A percentile compares a stretch with the other conserved stretches of the same genome.
Evolutionary conservation across 768 basidiomycete species (phyloP).

Genomic region (Tulasnella sp.): DNA sequence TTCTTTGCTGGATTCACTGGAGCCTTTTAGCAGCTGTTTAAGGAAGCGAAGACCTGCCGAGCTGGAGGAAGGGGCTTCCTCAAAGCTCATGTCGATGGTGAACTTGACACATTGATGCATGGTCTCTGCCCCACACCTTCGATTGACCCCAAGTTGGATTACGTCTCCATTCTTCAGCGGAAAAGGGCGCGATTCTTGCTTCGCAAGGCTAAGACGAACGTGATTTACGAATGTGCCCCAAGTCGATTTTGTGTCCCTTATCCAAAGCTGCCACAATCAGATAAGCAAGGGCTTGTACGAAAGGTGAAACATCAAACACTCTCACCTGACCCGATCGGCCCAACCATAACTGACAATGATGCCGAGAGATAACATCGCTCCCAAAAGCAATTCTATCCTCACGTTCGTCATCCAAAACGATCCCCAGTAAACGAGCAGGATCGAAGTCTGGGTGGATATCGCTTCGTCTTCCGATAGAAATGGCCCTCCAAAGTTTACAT

Average conservation of each 20-base stretch:
- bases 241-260: constrained; percentile 80
- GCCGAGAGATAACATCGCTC: constrained; percentile 84
- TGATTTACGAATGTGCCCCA: constrained; percentile 84
- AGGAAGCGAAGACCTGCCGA: no score
- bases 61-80: no score
- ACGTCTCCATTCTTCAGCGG: constrained; percentile 87
- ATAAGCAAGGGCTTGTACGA: not conserved
- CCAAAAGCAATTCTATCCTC: constrained; percentile 87
- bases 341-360: constrained; percentile 90
- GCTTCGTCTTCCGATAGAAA: no score
- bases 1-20: no score
- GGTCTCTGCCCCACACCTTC: no score
- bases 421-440: no score
- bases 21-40: no score
- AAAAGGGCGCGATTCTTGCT: constrained; percentile 61
- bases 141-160: constrained; percentile 88
- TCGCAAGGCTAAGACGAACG: constrained; percentile 67
- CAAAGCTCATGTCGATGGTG: no score
- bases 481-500: no score
- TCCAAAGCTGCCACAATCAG: constrained; percentile 50
- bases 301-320: not conserved
- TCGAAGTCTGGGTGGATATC: no score
- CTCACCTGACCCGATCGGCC: constrained; percentile 31
- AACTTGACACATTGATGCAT: no score
- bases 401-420: constrained; percentile 38